phyloP scores from a whole-genome alignment of 345 rosid species.

The Gossypium australe region DNA sequence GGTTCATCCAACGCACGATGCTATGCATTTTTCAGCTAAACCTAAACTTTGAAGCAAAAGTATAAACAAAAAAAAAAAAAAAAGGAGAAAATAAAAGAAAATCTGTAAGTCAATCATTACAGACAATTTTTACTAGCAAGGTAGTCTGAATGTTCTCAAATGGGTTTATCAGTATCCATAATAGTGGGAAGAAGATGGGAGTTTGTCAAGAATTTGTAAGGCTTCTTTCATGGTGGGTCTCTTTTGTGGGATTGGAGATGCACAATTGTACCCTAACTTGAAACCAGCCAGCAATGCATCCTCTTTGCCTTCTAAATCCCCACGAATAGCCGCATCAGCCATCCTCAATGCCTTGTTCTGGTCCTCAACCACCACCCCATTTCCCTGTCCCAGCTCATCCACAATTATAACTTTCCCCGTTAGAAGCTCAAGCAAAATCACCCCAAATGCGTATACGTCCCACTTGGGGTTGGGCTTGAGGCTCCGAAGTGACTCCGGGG shows the following conservation, averaged over 20 bases:
- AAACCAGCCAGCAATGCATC: constrained; percentile 72
- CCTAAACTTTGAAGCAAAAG: background rate
- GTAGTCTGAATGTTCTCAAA: background rate
- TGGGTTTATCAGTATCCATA: constrained; percentile 29
- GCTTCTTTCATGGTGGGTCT: constrained; percentile 87
- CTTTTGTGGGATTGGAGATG: constrained; percentile 77
- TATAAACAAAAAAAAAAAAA: background rate
- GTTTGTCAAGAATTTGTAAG: constrained; percentile 63
- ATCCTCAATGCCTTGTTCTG: constrained; percentile 53
- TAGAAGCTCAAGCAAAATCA: constrained; percentile 68
- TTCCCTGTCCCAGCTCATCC: constrained; percentile 86
- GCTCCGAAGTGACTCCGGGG: constrained; percentile 85
- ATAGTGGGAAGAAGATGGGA: constrained; percentile 35
- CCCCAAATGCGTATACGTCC: constrained; percentile 86
- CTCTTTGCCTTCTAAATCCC: constrained; percentile 77
- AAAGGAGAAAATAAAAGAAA: background rate
- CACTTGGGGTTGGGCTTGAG: constrained; percentile 79
- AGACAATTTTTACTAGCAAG: constrained; percentile 22
- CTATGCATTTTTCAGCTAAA: background rate
- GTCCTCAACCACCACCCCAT: constrained; percentile 61
- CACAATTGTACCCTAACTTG: constrained; percentile 74
- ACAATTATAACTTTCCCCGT: constrained; percentile 62
- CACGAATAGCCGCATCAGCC: constrained; percentile 65
- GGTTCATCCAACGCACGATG: background rate
- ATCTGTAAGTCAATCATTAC: constrained; percentile 26